phyloP scores from a whole-genome alignment of 2,329 filamentous ascomycete genomes.

The Trichoderma afroharzianum region DNA sequence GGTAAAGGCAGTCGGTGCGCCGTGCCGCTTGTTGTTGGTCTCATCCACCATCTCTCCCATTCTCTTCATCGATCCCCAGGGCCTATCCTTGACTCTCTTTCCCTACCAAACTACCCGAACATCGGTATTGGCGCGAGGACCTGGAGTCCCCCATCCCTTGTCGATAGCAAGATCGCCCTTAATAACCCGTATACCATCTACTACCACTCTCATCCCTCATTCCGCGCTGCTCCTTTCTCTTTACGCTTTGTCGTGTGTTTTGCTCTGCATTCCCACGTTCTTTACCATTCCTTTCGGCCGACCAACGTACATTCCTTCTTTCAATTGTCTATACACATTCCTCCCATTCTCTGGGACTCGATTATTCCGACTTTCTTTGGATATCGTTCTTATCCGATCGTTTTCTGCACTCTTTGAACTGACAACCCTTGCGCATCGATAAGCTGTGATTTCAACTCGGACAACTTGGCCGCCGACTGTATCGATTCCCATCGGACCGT shows the following conservation, averaged over 20 bases:
- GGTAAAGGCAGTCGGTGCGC: neutral
- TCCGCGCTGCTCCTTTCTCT: conserved; percentile 5
- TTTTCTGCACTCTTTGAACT: neutral
- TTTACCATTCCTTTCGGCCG: conserved; percentile 17
- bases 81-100: neutral
- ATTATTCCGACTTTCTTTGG: neutral
- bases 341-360: neutral
- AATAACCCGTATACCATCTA: neutral
- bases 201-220: neutral
- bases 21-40: conserved; percentile 1
- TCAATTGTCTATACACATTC: conserved; percentile 16
- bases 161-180: conserved; percentile 8
- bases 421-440: neutral
- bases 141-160: conserved; percentile 15
- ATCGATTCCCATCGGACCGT: conserved; percentile 11
- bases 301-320: conserved; percentile 17
- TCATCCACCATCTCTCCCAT: conserved; percentile 1
- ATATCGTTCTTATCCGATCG: neutral
- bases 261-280: conserved; percentile 17
- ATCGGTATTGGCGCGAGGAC: neutral
- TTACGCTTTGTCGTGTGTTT: conserved; percentile 8
- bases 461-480: neutral
- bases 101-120: neutral
- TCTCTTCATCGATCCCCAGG: neutral
- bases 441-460: neutral